phyloP scores from a whole-genome alignment of 2,329 filamentous ascomycete genomes.

The Botryosphaeria dothidea region DNA sequence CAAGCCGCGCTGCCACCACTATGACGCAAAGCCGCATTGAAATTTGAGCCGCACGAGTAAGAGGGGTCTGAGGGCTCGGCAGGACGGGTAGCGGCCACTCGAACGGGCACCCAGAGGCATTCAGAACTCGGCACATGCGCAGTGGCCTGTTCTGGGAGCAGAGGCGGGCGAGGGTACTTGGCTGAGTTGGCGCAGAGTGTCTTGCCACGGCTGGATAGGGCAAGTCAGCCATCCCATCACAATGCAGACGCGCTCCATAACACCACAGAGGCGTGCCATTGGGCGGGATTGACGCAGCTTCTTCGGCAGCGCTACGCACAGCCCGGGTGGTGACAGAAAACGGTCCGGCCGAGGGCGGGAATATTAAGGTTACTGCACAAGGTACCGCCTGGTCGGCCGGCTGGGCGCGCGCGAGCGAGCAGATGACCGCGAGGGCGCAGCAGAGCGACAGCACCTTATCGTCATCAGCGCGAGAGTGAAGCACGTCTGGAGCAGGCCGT shows the following conservation, averaged over 20 bases:
- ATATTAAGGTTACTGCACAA: slow-evolving; percentile 8
- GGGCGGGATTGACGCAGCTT: not conserved
- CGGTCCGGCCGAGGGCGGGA: slow-evolving; percentile 8
- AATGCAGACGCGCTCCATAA: not conserved
- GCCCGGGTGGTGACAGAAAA: slow-evolving; percentile 3
- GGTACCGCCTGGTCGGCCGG: not conserved
- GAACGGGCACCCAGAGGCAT: not conserved
- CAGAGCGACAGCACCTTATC: not conserved
- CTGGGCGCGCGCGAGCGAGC: not conserved
- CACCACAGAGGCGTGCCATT: not conserved
- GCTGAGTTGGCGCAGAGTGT: not conserved
- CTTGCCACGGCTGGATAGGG: not conserved
- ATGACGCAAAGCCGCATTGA: not conserved
- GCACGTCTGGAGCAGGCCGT: not conserved
- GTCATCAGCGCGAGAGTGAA: not conserved
- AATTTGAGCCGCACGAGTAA: not conserved
- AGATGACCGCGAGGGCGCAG: not conserved
- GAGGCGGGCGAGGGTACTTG: not conserved
- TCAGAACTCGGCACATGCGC: not conserved
- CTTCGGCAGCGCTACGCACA: slow-evolving; percentile 1
- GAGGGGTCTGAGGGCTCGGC: not conserved
- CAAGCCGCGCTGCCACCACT: not conserved
- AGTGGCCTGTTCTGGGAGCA: not conserved
- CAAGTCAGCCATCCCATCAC: not conserved
- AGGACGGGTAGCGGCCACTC: too few species aligned